phyloP scores from a whole-genome alignment of 139 green algal species.

The Chara braunii region DNA sequence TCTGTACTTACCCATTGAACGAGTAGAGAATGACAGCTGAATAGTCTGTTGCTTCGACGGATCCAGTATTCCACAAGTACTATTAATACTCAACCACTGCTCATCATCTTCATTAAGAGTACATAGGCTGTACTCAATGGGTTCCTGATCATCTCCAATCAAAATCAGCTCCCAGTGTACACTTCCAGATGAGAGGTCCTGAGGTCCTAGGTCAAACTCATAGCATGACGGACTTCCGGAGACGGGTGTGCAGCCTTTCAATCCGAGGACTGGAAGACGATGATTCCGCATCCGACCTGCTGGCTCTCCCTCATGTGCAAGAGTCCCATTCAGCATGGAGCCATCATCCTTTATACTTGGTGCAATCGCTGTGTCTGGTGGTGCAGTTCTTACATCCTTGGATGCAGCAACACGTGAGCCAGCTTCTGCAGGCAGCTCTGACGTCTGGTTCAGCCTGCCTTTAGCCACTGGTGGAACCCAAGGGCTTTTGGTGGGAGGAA shows the following conservation, averaged over 20 bases:
- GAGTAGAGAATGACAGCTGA: background rate
- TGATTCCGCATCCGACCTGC: no score
- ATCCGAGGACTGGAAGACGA: background rate
- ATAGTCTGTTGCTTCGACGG: background rate
- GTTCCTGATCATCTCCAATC: background rate
- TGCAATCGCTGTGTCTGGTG: no score
- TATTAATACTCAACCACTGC: background rate
- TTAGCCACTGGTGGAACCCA: no score
- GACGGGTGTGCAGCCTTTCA: background rate
- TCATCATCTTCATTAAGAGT: background rate
- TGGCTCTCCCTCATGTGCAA: no score
- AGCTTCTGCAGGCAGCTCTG: no score
- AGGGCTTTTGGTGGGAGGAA: no score
- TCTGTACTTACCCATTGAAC: constrained; percentile 3
- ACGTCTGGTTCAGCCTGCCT: no score
- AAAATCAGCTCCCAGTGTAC: background rate
- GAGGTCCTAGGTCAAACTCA: background rate
- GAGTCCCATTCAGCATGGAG: no score
- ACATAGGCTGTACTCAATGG: background rate
- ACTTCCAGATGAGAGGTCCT: background rate
- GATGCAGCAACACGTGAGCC: no score
- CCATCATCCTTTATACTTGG: no score
- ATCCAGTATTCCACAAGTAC: background rate
- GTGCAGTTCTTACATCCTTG: no score
- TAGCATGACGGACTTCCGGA: background rate